phyloP scores from a whole-genome alignment of 495 filamentous ascomycete species.

The Parachaetomium inaequale region DNA sequence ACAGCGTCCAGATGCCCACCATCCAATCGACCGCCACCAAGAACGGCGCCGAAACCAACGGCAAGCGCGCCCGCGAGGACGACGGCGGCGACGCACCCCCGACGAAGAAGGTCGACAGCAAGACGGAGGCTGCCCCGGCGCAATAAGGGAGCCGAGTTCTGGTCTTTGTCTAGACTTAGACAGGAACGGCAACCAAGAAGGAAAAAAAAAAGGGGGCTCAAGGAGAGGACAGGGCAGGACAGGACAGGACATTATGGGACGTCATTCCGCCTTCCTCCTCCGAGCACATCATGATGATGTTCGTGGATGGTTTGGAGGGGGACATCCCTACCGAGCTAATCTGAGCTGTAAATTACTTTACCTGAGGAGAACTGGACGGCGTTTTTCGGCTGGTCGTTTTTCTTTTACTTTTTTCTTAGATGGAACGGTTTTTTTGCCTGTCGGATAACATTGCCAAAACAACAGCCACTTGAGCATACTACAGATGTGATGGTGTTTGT shows the following conservation, averaged over 20 bases:
- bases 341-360: background rate
- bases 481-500: background rate
- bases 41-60: constrained; percentile 35
- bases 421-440: background rate
- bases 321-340: background rate
- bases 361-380: background rate
- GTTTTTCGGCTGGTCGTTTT: constrained; percentile 2
- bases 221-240: background rate
- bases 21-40: constrained; percentile 30
- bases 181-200: background rate
- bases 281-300: background rate
- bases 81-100: constrained; percentile 35
- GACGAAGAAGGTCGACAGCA: constrained; percentile 51
- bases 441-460: background rate
- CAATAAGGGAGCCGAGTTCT: background rate
- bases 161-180: background rate
- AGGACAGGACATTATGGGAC: background rate
- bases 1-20: constrained; percentile 25
- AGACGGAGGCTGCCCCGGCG: constrained; percentile 31
- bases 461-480: background rate
- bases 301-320: background rate
- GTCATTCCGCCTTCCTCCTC: background rate
- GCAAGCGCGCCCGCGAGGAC: constrained; percentile 46
- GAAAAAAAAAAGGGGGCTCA: background rate
- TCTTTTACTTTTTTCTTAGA: background rate